Evolutionary conservation across 2,329 filamentous ascomycete genomes (phyloP), one percentile per base, ranked within the genome.

Genomic region (Exophiala aquamarina): DNA sequence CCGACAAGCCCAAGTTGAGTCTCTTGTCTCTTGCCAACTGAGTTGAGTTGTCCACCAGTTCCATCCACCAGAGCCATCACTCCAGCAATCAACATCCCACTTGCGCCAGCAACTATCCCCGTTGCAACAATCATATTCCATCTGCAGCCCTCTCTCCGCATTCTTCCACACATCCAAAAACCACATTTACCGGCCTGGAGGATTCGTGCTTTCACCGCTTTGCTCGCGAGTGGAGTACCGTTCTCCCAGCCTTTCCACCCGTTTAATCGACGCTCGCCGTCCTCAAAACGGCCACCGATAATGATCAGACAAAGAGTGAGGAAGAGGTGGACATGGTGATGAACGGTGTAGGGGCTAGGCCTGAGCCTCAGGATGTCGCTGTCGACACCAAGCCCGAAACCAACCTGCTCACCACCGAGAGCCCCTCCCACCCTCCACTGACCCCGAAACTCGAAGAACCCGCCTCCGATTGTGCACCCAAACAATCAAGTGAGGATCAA

Each of bases 271-370:
- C 41, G 11, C 40, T 32, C 13, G 13, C 34, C 37, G 59, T 46
- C 37, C 54, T 57, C 48, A 50, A 55, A 41, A 56, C 51, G 51
- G 50, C 50, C 32, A 47, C 47, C 35, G 50, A 42, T 41, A 50
- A 41, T 33, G 36, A 43, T 39, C 47, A 53, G 17, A 49, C 41
- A 32, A 52, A 60, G 20, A 47, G 50, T 54, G 47, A 53, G 35
- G 50, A 54, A 43, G 38, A 52, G 41, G 43, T 43, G 39, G 43
- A 41, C 46, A 52, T 41, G 19, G 41, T 23, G 29, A 57, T 57
- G 54, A 52, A 23, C 28, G 33, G 48, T 31, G 36, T 29, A 41
- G 49, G 41, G 41, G 46, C 43, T 26, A 40, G 43, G 36, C 34
- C 38, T 10, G 54, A 31, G 29, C 20, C 49, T 45, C 23, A 52